These are phyloP conservation scores for Salisapilia sapeloensis DNA, from an alignment of 352 stramenopile species.

Conservation along the genomic window DNA sequence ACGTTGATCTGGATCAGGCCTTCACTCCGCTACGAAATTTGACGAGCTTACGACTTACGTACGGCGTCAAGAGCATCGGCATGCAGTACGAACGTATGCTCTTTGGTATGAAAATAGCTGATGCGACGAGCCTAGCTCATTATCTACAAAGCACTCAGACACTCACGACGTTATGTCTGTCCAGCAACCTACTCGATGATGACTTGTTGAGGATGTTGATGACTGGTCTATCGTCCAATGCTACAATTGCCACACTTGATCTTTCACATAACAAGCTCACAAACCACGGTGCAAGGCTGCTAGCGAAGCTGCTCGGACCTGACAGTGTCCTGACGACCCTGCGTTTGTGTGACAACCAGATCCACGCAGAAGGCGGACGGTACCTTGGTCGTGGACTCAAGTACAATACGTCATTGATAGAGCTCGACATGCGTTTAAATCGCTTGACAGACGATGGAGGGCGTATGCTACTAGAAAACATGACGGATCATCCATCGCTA, in stretches of 20 bases:
- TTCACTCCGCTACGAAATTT: slow-evolving; percentile 80
- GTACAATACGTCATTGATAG: slow-evolving; percentile 77
- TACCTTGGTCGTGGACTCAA: slow-evolving; percentile 85
- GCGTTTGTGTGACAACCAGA: slow-evolving; percentile 86
- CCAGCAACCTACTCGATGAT: slow-evolving; percentile 85
- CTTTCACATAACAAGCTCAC: slow-evolving; percentile 92
- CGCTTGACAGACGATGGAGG: slow-evolving; percentile 83
- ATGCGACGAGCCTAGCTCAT: slow-evolving; percentile 81
- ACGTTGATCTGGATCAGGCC: slow-evolving; percentile 79
- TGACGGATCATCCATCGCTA: slow-evolving; percentile 47
- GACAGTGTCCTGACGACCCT: slow-evolving; percentile 82
- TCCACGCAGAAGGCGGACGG: slow-evolving; percentile 80
- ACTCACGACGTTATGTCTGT: slow-evolving; percentile 80
- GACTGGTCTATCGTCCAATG: slow-evolving; percentile 85
- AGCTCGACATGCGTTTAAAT: slow-evolving; percentile 86
- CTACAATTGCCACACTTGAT: slow-evolving; percentile 86
- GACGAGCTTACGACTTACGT: slow-evolving; percentile 68
- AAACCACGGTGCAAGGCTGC: slow-evolving; percentile 80
- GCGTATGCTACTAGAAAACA: slow-evolving; percentile 74
- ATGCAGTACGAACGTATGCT: slow-evolving; percentile 92
- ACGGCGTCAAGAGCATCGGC: slow-evolving; percentile 81
- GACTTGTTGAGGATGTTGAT: slow-evolving; percentile 89
- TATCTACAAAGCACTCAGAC: slow-evolving; percentile 66
- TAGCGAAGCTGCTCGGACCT: slow-evolving; percentile 81
- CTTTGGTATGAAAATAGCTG: slow-evolving; percentile 92